Percentiles rank a stretch among this genome's conserved stretches.
Evolutionary conservation across 1,284 basidiomycete genomes (phyloP).

Genomic region (Lentinula novae-zelandiae): DNA sequence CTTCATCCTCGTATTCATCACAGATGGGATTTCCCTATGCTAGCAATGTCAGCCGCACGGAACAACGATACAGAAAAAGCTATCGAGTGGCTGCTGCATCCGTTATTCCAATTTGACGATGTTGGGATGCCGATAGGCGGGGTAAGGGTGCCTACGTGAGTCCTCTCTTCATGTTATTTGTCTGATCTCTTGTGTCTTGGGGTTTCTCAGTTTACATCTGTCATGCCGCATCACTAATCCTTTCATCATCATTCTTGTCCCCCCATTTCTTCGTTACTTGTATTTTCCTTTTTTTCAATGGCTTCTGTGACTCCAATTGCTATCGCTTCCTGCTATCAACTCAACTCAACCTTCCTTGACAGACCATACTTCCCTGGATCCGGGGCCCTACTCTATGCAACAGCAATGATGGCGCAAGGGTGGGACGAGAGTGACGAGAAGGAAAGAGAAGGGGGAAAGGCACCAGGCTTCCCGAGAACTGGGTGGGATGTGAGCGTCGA

Average conservation of each 20-base stretch:
- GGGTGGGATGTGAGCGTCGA: constrained; percentile 34
- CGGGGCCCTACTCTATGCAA: constrained; percentile 45
- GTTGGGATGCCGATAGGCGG: constrained; percentile 60
- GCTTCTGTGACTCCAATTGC: neutral
- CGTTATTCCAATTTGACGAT: constrained; percentile 54
- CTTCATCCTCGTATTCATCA: too few species aligned
- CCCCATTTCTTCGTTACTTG: neutral
- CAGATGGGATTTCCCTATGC: constrained; percentile 63
- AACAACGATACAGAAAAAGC: constrained; percentile 46
- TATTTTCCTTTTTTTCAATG: neutral
- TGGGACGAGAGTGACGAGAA: constrained; percentile 34
- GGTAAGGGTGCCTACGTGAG: constrained; percentile 45
- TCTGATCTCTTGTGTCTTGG: too few species aligned
- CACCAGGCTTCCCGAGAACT: constrained; percentile 36
- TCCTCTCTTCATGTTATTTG: neutral
- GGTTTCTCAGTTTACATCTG: neutral
- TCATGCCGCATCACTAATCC: neutral
- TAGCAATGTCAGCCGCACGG: constrained; percentile 58
- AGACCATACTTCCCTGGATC: constrained; percentile 56
- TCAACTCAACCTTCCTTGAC: neutral
- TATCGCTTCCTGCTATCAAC: neutral
- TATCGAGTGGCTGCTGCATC: constrained; percentile 52
- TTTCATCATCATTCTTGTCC: neutral
- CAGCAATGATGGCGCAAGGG: constrained; percentile 48
- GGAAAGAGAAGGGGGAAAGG: constrained; percentile 5